A percentile compares a stretch with the other conserved stretches of the same genome.
Conservation (phyloP, 2,329 filamentous ascomycete species). For the Phaeosphaeriaceae sp. region DNA sequence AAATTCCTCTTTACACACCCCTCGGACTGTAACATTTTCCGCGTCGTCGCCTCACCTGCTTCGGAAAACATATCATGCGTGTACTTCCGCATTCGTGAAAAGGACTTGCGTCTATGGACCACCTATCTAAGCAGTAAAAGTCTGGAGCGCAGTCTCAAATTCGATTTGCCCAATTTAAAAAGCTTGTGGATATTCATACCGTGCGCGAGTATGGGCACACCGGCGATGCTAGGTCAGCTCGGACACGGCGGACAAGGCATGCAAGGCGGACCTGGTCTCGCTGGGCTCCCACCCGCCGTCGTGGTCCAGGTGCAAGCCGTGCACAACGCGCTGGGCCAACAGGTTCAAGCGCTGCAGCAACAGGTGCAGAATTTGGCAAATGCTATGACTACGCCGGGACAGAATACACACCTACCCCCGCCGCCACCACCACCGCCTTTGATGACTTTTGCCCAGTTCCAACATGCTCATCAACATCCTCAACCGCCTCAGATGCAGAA, state of each 20-base stretch:
- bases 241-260: slow-evolving; percentile 11
- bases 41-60: slow-evolving; percentile 39
- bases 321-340: slow-evolving; percentile 35
- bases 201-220: slow-evolving; percentile 29
- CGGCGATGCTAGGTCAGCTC: slow-evolving; percentile 11
- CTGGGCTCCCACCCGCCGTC: slow-evolving; percentile 17
- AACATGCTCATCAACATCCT: slow-evolving; percentile 9
- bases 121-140: slow-evolving; percentile 42
- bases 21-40: slow-evolving; percentile 50
- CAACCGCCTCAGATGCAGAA: slow-evolving; percentile 4
- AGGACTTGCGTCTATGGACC: slow-evolving; percentile 47
- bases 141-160: slow-evolving; percentile 35
- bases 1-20: slow-evolving; percentile 49
- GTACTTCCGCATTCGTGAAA: slow-evolving; percentile 45
- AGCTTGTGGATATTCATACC: slow-evolving; percentile 45
- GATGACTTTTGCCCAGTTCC: slow-evolving; percentile 31
- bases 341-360: slow-evolving; percentile 32
- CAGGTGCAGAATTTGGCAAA: slow-evolving; percentile 31
- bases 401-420: not conserved
- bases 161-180: slow-evolving; percentile 45
- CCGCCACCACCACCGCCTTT: slow-evolving; percentile 17
- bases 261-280: slow-evolving; percentile 8
- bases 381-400: slow-evolving; percentile 4
- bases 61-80: slow-evolving; percentile 37
- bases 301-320: slow-evolving; percentile 31